Evolutionary conservation across 2,329 filamentous ascomycete species (phyloP).

Genomic region (Chalaropsis thielavioides): DNA sequence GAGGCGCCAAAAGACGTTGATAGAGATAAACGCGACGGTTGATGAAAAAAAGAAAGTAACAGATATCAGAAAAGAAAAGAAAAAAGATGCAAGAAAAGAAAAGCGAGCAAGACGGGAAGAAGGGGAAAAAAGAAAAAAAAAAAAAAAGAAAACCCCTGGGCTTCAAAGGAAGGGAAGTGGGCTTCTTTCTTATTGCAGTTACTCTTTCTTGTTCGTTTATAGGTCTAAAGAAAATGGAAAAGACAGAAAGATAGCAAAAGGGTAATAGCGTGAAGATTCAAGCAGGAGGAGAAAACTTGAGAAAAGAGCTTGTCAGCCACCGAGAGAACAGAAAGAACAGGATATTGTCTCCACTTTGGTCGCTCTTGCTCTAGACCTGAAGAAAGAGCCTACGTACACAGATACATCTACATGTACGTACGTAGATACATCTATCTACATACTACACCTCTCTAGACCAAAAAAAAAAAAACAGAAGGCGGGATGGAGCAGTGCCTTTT

Average conservation of each 20-base stretch:
- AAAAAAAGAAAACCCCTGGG: not conserved
- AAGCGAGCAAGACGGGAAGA: not conserved
- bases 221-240: not conserved
- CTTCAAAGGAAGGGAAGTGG: not conserved
- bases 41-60: not conserved
- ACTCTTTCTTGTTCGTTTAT: not conserved
- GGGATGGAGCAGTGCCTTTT: not conserved
- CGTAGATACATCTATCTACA: no score
- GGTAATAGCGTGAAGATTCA: not conserved
- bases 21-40: not conserved
- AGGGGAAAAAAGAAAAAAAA: not conserved
- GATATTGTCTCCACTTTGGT: not conserved
- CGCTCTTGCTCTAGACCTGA: not conserved
- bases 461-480: not conserved
- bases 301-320: not conserved
- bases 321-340: not conserved
- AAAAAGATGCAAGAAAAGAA: not conserved
- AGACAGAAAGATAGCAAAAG: not conserved
- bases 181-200: not conserved
- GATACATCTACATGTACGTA: not conserved
- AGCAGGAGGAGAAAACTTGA: not conserved
- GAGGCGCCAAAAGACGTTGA: not conserved
- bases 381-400: not conserved
- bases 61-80: not conserved
- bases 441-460: no score